Evolutionary conservation across 495 filamentous ascomycete species (phyloP).

Genomic region (Cudoniella acicularis): DNA sequence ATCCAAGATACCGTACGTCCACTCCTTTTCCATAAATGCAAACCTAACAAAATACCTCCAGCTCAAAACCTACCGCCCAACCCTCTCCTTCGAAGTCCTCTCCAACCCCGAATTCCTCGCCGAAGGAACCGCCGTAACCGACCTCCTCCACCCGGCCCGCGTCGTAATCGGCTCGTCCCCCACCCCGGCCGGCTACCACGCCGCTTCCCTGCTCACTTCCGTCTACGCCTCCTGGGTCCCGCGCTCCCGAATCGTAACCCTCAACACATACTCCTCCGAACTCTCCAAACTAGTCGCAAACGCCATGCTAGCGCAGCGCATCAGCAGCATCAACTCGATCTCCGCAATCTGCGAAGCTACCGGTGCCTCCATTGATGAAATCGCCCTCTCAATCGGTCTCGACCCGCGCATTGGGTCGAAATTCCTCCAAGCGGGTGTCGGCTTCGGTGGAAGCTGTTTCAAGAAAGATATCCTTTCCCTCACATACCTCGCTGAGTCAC

Average conservation of each 20-base stretch:
- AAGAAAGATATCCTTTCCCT: slow-evolving; percentile 78
- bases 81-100: slow-evolving; percentile 65
- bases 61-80: slow-evolving; percentile 45
- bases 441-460: slow-evolving; percentile 82
- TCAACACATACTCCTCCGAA: slow-evolving; percentile 78
- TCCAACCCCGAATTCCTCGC: slow-evolving; percentile 85
- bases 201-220: slow-evolving; percentile 57
- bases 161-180: slow-evolving; percentile 70
- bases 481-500: slow-evolving; percentile 66
- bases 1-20: slow-evolving; percentile 58
- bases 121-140: slow-evolving; percentile 70
- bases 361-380: slow-evolving; percentile 72
- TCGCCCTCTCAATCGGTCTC: slow-evolving; percentile 63
- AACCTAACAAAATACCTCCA: slow-evolving; percentile 67
- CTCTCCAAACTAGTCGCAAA: slow-evolving; percentile 78
- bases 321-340: slow-evolving; percentile 80
- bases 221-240: slow-evolving; percentile 75
- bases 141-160: slow-evolving; percentile 70
- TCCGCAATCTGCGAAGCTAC: slow-evolving; percentile 76
- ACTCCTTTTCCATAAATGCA: slow-evolving; percentile 52
- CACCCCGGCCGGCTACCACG: slow-evolving; percentile 52
- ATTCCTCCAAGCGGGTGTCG: slow-evolving; percentile 74
- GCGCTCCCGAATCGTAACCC: slow-evolving; percentile 58
- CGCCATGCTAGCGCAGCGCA: slow-evolving; percentile 76
- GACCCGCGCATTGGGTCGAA: slow-evolving; percentile 68